These are phyloP conservation scores for peach (Prunus persica) DNA, from an alignment of 306 rosid species.

Conservation along the genomic window Prunus_persica_NCBIv2 NC_034015.1:5720501-5721000, in stretches of 20 bases:
- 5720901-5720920: fast-evolving
- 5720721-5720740: neutral
- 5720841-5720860: too few species aligned
- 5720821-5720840: neutral
- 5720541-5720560: constrained; percentile 4
- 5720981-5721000: too few species aligned
- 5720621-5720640: too few species aligned
- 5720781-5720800: neutral
- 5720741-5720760: neutral
- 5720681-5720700: constrained; percentile 8
- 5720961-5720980: too few species aligned
- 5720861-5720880: too few species aligned
- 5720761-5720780: neutral
- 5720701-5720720: neutral
- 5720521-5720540: constrained; percentile 19
- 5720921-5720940: too few species aligned
- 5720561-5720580: neutral
- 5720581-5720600: neutral
- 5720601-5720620: constrained; percentile 1
- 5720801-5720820: neutral
- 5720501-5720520: constrained; percentile 15
- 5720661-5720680: neutral
- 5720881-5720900: too few species aligned
- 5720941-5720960: too few species aligned
- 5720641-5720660: too few species aligned